A percentile compares a stretch with the other conserved stretches of the same genome.
Conservation (phyloP, 306 rosid genomes). For the Dalbergia oliveri region DNA sequence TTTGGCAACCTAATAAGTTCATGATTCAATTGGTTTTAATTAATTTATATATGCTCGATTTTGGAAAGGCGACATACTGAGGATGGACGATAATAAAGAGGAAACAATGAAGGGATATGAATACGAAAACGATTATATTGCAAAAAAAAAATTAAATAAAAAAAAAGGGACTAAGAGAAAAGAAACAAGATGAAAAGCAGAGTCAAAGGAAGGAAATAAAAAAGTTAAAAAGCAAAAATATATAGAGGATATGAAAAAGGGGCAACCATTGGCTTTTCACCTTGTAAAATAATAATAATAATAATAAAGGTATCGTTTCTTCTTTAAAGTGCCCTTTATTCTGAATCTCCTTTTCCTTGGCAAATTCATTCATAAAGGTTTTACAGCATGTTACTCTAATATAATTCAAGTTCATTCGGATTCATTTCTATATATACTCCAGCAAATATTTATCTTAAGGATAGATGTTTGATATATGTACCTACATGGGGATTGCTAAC, state of each 20-base stretch:
- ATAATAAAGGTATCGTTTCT: conserved; percentile 23
- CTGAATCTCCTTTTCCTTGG: background rate
- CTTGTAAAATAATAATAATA: conserved; percentile 36
- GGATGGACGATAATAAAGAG: conserved; percentile 9
- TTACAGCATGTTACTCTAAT: background rate
- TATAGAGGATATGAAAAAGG: conserved; percentile 49
- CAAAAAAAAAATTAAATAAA: background rate
- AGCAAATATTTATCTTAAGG: background rate
- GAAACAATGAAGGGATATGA: conserved; percentile 34
- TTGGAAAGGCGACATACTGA: conserved; percentile 31
- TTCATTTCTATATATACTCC: background rate
- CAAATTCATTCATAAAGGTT: background rate
- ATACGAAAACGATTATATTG: background rate
- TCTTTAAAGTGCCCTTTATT: conserved; percentile 51
- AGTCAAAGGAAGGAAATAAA: conserved; percentile 50
- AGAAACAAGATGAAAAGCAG: conserved; percentile 34
- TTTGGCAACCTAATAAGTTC: conserved; percentile 33
- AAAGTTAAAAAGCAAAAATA: conserved; percentile 51
- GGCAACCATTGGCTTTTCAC: conserved; percentile 29
- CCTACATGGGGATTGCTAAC: too few relatives aligned
- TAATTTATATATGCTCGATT: background rate
- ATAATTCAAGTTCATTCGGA: background rate
- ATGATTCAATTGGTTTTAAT: conserved; percentile 11
- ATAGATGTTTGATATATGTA: too few relatives aligned
- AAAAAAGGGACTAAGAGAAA: conserved; percentile 6